Conservation (phyloP, 1,284 basidiomycete genomes). For the Heterobasidion irregulare region DNA sequence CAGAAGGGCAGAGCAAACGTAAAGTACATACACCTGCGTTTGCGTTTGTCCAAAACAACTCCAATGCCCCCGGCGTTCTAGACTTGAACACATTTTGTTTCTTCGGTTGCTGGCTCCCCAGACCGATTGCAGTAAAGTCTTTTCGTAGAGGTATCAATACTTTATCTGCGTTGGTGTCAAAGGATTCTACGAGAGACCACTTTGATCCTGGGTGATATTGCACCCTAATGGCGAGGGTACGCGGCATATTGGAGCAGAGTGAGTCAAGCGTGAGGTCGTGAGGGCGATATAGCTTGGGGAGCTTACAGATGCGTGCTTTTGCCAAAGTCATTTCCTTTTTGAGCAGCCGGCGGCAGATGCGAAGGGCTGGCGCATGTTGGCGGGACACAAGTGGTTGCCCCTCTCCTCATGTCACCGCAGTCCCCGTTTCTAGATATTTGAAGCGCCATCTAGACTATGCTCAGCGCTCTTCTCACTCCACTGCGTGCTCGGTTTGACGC, state of each 20-base stretch:
- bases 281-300: too few species aligned
- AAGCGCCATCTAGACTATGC: slow-evolving; percentile 14
- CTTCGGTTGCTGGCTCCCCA: background rate
- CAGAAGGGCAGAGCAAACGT: background rate
- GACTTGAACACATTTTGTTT: background rate
- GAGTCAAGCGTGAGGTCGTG: too few species aligned
- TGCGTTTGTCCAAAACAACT: background rate
- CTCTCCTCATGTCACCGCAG: too few species aligned
- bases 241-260: background rate
- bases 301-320: too few species aligned
- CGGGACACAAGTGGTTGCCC: too few species aligned
- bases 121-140: background rate
- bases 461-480: slow-evolving; percentile 26
- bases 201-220: background rate
- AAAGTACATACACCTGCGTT: background rate
- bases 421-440: too few species aligned
- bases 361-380: too few species aligned
- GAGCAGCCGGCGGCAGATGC: too few species aligned
- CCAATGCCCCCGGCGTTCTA: background rate
- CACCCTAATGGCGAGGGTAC: background rate
- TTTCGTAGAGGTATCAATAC: background rate
- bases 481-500: slow-evolving; percentile 23
- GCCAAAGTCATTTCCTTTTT: too few species aligned
- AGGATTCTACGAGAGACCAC: background rate
- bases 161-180: background rate